Conservation (phyloP, 202 grass and related monocot species). For the Elaeis oleifera region DNA sequence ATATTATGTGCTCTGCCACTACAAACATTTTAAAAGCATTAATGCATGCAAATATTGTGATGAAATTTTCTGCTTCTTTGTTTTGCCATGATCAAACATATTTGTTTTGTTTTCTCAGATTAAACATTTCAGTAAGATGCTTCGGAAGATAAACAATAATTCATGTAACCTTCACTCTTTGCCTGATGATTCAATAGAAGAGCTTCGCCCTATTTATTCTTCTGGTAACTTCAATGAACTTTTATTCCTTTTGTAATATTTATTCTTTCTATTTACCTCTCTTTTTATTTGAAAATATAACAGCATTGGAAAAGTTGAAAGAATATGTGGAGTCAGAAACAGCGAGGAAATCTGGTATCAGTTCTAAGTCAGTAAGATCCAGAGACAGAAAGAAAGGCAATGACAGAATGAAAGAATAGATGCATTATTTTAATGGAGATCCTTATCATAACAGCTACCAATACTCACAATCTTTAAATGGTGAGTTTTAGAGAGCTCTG, state of each 20-base stretch:
- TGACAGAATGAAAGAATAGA: slow-evolving; percentile 20
- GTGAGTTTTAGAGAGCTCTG: too few species aligned
- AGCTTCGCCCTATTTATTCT: slow-evolving; percentile 51
- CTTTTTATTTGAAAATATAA: slow-evolving; percentile 19
- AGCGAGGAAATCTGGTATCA: slow-evolving; percentile 37
- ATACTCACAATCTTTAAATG: too few species aligned
- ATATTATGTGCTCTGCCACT: slow-evolving; percentile 2
- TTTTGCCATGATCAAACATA: too few species aligned
- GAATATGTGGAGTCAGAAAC: slow-evolving; percentile 45
- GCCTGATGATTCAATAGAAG: slow-evolving; percentile 56
- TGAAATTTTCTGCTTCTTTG: too few species aligned
- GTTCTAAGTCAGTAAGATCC: slow-evolving; percentile 23
- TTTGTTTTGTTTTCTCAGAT: slow-evolving; percentile 25
- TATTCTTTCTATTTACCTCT: slow-evolving; percentile 5
- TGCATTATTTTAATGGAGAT: not conserved
- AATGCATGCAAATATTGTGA: not conserved
- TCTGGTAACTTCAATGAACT: slow-evolving; percentile 28
- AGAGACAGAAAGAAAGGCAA: slow-evolving; percentile 50
- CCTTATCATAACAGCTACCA: not conserved
- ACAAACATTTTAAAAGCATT: not conserved
- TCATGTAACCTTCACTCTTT: slow-evolving; percentile 47
- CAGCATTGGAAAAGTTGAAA: slow-evolving; percentile 77
- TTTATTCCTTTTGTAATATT: not conserved
- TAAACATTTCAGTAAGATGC: slow-evolving; percentile 77
- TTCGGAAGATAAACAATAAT: slow-evolving; percentile 64